A percentile compares a stretch with the other conserved stretches of the same genome.
phyloP scores from a whole-genome alignment of 1,284 basidiomycete species.

The Blastosporella zonata region DNA sequence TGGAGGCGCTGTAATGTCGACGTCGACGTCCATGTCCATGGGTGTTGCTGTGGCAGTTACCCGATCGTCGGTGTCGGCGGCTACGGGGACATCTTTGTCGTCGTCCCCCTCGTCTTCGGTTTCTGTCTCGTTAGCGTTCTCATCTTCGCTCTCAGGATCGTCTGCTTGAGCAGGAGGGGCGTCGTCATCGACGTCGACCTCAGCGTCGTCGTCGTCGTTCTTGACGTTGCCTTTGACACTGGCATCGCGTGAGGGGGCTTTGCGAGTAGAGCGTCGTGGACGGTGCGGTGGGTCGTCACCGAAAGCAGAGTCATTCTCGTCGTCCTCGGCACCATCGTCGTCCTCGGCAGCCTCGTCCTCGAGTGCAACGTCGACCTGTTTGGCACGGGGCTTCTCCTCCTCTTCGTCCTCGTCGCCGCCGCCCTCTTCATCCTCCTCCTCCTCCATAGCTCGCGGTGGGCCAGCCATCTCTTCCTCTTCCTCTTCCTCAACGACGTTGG shows the following conservation, averaged over 20 bases:
- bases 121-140: conserved; percentile 20
- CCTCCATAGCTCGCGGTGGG: conserved; percentile 57
- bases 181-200: conserved; percentile 20
- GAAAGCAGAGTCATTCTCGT: conserved; percentile 16
- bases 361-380: conserved; percentile 7
- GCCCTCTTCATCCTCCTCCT: conserved; percentile 46
- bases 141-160: conserved; percentile 35
- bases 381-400: conserved; percentile 11
- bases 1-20: conserved; percentile 37
- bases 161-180: conserved; percentile 13
- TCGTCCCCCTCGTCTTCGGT: conserved; percentile 18
- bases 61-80: conserved; percentile 15
- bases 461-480: conserved; percentile 53
- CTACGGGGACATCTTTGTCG: conserved; percentile 17
- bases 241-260: conserved; percentile 11
- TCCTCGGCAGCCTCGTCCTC: conserved; percentile 26
- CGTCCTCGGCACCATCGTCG: conserved; percentile 23
- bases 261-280: conserved; percentile 15
- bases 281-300: conserved; percentile 17
- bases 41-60: conserved; percentile 4
- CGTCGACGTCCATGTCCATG: conserved; percentile 26
- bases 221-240: conserved; percentile 13
- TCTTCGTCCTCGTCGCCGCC: conserved; percentile 19
- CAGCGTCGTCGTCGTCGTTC: conserved; percentile 20
- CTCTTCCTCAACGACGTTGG: conserved; percentile 44